Conservation (phyloP, 768 basidiomycete species). For the Boletus huronensis region DNA sequence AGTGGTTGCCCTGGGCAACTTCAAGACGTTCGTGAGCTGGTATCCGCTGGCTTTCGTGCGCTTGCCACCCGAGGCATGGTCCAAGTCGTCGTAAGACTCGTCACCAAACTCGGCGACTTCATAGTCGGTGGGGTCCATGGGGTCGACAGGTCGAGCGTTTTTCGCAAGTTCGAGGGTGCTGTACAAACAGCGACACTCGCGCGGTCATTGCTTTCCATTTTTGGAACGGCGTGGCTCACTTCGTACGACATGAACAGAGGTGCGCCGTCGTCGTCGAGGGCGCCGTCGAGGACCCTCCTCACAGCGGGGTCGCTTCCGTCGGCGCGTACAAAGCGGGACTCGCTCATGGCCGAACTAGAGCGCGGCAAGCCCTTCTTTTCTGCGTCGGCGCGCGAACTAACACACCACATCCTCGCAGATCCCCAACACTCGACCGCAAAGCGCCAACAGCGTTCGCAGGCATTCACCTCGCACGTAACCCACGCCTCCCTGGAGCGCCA, state of each 20-base stretch:
- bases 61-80: neutral
- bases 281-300: conserved; percentile 7
- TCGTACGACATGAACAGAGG: conserved; percentile 9
- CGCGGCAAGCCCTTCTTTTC: conserved; percentile 39
- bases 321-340: conserved; percentile 51
- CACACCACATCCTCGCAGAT: conserved; percentile 37
- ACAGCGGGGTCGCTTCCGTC: conserved; percentile 9
- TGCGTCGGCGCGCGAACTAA: neutral
- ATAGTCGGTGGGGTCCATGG: conserved; percentile 21
- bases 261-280: conserved; percentile 16
- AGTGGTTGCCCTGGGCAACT: conserved; percentile 55
- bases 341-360: conserved; percentile 64
- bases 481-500: conserved; percentile 68
- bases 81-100: conserved; percentile 14
- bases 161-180: neutral
- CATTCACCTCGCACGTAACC: conserved; percentile 57
- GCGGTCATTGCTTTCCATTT: conserved; percentile 11
- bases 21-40: conserved; percentile 44
- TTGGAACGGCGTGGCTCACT: conserved; percentile 2
- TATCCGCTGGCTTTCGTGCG: conserved; percentile 17
- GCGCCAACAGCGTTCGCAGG: conserved; percentile 60
- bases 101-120: conserved; percentile 17
- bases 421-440: conserved; percentile 64
- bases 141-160: neutral
- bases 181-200: too few species aligned